Evolutionary conservation across 768 basidiomycete genomes (phyloP).

Genomic region (Pisolithus orientalis): DNA sequence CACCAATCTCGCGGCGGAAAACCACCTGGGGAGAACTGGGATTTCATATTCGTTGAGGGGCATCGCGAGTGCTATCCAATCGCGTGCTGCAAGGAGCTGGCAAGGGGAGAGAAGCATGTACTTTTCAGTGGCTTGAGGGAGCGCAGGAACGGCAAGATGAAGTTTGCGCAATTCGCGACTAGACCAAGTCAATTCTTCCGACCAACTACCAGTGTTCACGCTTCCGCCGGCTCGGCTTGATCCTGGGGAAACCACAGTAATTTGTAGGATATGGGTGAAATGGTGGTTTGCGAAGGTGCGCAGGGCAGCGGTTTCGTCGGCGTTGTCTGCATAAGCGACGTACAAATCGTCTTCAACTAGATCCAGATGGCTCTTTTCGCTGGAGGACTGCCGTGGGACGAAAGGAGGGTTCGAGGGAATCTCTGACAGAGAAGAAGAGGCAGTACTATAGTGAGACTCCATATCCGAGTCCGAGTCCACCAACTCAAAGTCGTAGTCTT

Average conservation of each 20-base stretch:
- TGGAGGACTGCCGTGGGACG: not conserved
- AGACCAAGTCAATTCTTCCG: not conserved
- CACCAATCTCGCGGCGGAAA: slow-evolving; percentile 16
- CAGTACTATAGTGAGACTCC: not conserved
- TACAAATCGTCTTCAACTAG: slow-evolving; percentile 9
- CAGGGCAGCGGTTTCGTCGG: slow-evolving; percentile 4
- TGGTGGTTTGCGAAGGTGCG: slow-evolving; percentile 6
- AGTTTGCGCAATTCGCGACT: not conserved
- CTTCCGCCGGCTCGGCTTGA: not conserved
- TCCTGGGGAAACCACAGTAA: not conserved
- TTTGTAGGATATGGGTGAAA: slow-evolving; percentile 17
- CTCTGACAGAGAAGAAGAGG: not conserved
- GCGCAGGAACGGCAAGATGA: not conserved
- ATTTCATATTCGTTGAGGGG: slow-evolving; percentile 20
- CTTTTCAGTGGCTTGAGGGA: not conserved
- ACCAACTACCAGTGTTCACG: not conserved
- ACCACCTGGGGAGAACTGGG: slow-evolving; percentile 2
- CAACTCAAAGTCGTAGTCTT: not conserved
- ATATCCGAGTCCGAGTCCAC: not conserved
- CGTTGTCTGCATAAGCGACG: slow-evolving; percentile 15
- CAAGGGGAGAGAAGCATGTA: slow-evolving; percentile 21
- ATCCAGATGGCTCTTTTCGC: slow-evolving; percentile 4
- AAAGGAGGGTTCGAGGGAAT: not conserved
- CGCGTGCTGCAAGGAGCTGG: slow-evolving; percentile 36
- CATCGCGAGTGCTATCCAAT: slow-evolving; percentile 37